Base-by-base conservation (phyloP, 2,329 filamentous ascomycete genomes). In the Penicillium janthinellum region DNA sequence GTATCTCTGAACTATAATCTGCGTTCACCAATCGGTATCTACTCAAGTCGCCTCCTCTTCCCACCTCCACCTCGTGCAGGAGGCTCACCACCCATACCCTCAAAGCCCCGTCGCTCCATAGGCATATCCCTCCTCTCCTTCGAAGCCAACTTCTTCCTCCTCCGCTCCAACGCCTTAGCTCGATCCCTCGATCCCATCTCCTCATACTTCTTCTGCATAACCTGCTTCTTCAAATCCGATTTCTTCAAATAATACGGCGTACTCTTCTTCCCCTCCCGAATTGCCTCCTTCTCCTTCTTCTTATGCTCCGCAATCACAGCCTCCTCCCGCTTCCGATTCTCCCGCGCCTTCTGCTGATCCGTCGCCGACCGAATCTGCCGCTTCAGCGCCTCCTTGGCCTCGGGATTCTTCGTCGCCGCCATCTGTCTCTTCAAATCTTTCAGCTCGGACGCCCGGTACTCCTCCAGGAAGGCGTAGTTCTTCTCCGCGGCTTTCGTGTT, bases 201-300 rank as follows among this genome's bases (percentile, higher is more conserved):
- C 68, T 88, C 85, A 77, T 90, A 97, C 73, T 89, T 87, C 69
- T 95, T 88, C 71, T 90, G 82, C 63, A 97, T 80, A 57, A 92
- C 82, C 76, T 89, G 82, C 82, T 94, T 92, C 88, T 95, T 96
- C 82, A 95, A 86, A 79, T 97, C 94, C 71, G 88, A 87, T 80
- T 88, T 89, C 86, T 99, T 99, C 70, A 98, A 81, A 77, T 91
- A 98, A 79, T 92, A 99, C 0, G 95, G 94, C 73, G 85, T 87
- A 53, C 71, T 74, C 71, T 81, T 81, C 86, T 97, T 97, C 62
- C 95, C 95, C 79, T 96, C 86, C 69, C 87, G 87, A 54, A 98
- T 88, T 61, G 90, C 79, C 74, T 93, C 90, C 79, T 91, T 92
- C 82, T 99, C 95, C 75, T 88, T 84, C 78, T 85, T 85, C 71